A percentile compares a stretch with the other conserved stretches of the same genome.
Conservation (phyloP, 192 early-diverging fungal species). For the Linnemannia zychae region DNA sequence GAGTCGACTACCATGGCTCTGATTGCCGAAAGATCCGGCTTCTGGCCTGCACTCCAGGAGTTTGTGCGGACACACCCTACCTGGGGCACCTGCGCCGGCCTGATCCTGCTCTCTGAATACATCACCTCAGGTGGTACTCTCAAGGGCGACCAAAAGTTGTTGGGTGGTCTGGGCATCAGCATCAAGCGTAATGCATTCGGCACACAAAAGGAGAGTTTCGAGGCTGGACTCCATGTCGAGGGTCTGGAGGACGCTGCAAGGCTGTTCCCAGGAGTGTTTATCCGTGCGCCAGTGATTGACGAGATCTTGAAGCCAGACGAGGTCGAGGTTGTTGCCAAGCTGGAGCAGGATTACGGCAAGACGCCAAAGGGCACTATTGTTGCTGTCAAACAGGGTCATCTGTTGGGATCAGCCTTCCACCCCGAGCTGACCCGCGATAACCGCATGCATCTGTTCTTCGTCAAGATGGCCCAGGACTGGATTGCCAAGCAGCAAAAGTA, state of each 20-base stretch:
- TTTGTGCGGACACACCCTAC: conserved; percentile 86
- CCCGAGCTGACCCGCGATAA: conserved; percentile 94
- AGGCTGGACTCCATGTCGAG: conserved; percentile 72
- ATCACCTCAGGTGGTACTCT: conserved; percentile 76
- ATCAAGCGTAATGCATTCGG: conserved; percentile 97
- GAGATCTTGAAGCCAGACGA: conserved; percentile 72
- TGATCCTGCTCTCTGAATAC: conserved; percentile 90
- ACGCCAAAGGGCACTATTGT: conserved; percentile 78
- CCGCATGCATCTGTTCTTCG: conserved; percentile 92
- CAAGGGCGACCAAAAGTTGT: conserved; percentile 86
- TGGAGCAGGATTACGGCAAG: conserved; percentile 70
- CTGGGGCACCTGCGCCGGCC: conserved; percentile 97
- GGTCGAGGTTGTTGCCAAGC: conserved; percentile 80
- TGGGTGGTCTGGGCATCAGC: conserved; percentile 86
- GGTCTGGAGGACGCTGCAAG: conserved; percentile 58
- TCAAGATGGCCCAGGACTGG: conserved; percentile 58
- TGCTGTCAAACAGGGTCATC: conserved; percentile 88
- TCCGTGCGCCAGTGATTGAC: conserved; percentile 93
- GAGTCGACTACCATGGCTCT: conserved; percentile 96
- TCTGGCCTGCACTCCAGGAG: conserved; percentile 81
- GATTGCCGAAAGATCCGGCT: conserved; percentile 87
- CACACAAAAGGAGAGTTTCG: conserved; percentile 92
- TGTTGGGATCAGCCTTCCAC: conserved; percentile 95
- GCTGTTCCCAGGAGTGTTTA: conserved; percentile 84
- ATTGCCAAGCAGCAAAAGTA: conserved; percentile 37